A percentile compares a stretch with the other conserved stretches of the same genome.
Evolutionary conservation across 345 rosid genomes (phyloP).

Genomic region (Eucalyptus sp.): DNA sequence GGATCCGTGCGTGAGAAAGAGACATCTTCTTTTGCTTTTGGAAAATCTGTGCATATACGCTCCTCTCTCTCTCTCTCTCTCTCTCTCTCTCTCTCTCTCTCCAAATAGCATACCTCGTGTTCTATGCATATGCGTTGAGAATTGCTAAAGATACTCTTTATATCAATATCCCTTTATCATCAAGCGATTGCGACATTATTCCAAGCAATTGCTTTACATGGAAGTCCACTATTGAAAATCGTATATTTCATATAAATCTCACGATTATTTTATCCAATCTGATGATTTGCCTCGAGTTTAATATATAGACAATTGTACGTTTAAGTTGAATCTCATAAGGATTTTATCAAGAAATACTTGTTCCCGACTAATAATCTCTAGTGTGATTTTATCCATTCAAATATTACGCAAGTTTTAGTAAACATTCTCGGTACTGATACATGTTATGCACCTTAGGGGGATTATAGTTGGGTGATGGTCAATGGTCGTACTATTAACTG

Average conservation of each 20-base stretch:
- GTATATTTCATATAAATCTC: background rate
- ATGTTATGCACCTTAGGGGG: background rate
- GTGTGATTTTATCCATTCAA: background rate
- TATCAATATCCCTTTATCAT: background rate
- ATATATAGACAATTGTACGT: background rate
- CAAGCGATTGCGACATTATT: background rate
- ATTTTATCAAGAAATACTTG: background rate
- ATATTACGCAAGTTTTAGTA: background rate
- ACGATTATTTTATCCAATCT: background rate
- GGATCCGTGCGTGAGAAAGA: slow-evolving; percentile 97
- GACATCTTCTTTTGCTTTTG: slow-evolving; percentile 44
- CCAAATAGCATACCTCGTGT: background rate
- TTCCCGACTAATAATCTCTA: background rate
- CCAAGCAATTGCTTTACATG: background rate
- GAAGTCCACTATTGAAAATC: background rate
- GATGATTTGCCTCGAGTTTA: background rate
- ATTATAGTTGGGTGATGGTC: background rate
- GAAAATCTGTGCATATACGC: background rate
- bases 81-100: background rate
- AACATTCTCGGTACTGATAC: background rate
- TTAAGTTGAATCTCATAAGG: background rate
- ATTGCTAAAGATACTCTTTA: background rate
- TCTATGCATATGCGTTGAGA: background rate
- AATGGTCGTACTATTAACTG: background rate
- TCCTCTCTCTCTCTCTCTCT: background rate